A percentile compares a stretch with the other conserved stretches of the same genome.
Conservation (phyloP, 495 filamentous ascomycete species). For the Xylaria sp. region DNA sequence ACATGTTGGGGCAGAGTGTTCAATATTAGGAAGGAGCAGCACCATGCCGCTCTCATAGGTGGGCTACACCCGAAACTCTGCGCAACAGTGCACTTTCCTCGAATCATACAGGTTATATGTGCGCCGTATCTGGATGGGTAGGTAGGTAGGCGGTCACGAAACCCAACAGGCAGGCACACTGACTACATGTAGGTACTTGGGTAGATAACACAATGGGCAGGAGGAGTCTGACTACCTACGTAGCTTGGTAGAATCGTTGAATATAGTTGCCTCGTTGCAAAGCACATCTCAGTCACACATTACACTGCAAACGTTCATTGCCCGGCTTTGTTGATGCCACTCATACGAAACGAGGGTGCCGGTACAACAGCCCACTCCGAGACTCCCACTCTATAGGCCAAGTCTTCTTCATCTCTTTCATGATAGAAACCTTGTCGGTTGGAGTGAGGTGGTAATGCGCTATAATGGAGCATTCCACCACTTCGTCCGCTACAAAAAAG, state of each 20-base stretch:
- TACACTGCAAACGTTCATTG: neutral
- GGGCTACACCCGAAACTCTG: neutral
- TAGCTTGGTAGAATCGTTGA: neutral
- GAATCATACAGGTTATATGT: neutral
- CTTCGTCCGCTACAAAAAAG: slow-evolving; percentile 26
- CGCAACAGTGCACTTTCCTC: slow-evolving; percentile 7
- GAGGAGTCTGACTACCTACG: neutral
- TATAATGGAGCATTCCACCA: slow-evolving; percentile 17
- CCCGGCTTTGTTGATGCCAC: neutral
- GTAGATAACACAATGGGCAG: neutral
- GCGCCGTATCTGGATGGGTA: neutral
- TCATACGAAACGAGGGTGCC: neutral
- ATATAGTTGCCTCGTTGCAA: neutral
- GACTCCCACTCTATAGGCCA: neutral
- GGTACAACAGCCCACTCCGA: neutral
- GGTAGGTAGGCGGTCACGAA: neutral
- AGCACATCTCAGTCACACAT: neutral
- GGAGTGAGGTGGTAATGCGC: neutral
- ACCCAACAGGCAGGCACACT: neutral
- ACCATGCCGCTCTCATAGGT: neutral
- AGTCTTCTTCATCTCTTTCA: neutral
- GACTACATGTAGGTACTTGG: neutral
- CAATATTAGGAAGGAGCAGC: slow-evolving; percentile 12
- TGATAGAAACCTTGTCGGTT: neutral
- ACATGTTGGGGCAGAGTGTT: neutral